These are phyloP conservation scores for Halophytophthora polymorphica DNA, from an alignment of 352 stramenopile species.

Conservation along the genomic window DNA sequence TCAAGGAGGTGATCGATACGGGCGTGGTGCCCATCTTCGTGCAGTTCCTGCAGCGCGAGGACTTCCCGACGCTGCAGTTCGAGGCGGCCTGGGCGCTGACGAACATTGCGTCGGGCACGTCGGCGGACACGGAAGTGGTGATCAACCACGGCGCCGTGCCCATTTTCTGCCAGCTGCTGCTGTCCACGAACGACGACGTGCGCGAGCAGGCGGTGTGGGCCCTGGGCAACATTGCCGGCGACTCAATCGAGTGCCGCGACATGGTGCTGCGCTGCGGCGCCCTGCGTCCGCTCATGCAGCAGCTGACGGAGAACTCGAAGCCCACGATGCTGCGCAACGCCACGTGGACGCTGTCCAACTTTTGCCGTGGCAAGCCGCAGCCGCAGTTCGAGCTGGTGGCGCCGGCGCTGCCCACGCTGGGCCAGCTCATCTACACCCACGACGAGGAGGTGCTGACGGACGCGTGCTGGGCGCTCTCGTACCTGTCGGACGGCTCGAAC, in stretches of 20 bases:
- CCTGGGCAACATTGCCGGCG: constrained; percentile 99
- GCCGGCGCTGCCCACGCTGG: constrained; percentile 93
- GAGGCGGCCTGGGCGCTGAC: constrained; percentile 99
- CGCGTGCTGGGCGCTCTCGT: constrained; percentile 98
- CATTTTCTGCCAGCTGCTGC: constrained; percentile 96
- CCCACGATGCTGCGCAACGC: constrained; percentile 97
- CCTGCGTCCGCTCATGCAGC: constrained; percentile 93
- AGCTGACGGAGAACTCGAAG: constrained; percentile 95
- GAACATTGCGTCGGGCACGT: constrained; percentile 98
- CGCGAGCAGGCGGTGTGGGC: constrained; percentile 96
- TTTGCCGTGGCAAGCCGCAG: constrained; percentile 92
- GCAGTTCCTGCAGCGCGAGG: constrained; percentile 95
- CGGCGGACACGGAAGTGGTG: constrained; percentile 96
- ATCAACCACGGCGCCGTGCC: constrained; percentile 97
- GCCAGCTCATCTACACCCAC: constrained; percentile 95
- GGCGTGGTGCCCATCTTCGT: constrained; percentile 98
- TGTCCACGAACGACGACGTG: constrained; percentile 97
- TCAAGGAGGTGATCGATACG: constrained; percentile 98
- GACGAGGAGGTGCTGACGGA: constrained; percentile 99
- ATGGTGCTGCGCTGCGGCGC: constrained; percentile 92
- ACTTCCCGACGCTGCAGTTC: constrained; percentile 94
- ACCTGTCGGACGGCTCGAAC: constrained; percentile 98
- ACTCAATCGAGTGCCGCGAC: constrained; percentile 96
- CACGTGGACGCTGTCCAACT: constrained; percentile 99
- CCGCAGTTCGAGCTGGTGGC: constrained; percentile 83